phyloP scores from a whole-genome alignment of 1,284 basidiomycete genomes.

The Agroathelia rolfsii region DNA sequence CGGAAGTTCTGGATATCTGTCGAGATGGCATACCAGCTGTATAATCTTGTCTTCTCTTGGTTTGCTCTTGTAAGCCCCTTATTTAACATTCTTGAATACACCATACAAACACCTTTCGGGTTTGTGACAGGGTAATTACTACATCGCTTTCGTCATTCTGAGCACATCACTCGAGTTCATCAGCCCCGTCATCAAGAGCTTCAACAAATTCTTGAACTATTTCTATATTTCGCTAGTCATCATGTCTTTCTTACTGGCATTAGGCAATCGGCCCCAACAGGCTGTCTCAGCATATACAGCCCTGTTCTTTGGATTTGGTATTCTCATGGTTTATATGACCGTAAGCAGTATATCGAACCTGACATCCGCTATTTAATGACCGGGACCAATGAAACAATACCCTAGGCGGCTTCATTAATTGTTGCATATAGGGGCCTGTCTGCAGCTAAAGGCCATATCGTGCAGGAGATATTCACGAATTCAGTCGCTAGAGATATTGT shows the following conservation, averaged over 20 bases:
- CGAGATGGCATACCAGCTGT: slow-evolving; percentile 86
- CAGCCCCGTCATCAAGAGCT: slow-evolving; percentile 51
- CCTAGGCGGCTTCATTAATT: no score
- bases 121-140: slow-evolving; percentile 68
- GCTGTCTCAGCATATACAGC: slow-evolving; percentile 75
- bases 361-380: no score
- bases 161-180: slow-evolving; percentile 62
- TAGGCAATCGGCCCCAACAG: slow-evolving; percentile 91
- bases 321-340: slow-evolving; percentile 91
- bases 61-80: slow-evolving; percentile 61
- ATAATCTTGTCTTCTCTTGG: slow-evolving; percentile 90
- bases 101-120: slow-evolving; percentile 7
- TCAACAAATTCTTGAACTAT: slow-evolving; percentile 79
- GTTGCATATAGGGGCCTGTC: no score
- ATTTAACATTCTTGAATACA: slow-evolving; percentile 1
- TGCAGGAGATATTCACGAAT: slow-evolving; percentile 67
- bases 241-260: slow-evolving; percentile 82
- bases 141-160: slow-evolving; percentile 79
- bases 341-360: no score
- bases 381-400: no score
- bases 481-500: slow-evolving; percentile 81
- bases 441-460: no score
- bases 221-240: slow-evolving; percentile 81
- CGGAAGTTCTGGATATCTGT: slow-evolving; percentile 93
- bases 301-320: slow-evolving; percentile 74